Base-by-base conservation (phyloP, 768 basidiomycete genomes). In the Boletellus ananas region DNA sequence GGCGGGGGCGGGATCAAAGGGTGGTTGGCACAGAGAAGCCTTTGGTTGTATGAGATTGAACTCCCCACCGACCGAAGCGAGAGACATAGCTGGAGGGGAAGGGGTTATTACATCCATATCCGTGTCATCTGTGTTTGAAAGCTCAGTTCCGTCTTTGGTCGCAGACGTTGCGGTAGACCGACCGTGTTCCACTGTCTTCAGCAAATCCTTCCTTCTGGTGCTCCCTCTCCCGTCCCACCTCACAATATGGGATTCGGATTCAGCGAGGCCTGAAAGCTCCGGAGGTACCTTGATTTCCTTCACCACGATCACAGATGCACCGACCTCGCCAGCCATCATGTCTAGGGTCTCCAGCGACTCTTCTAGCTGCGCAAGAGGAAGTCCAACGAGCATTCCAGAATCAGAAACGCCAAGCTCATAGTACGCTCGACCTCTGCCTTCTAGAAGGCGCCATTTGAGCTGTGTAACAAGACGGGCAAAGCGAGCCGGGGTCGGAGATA, bases 271-370 rank as follows among this genome's bases (percentile, higher is more conserved):
- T 6, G 62, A 66, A 58, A 85, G 70, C 11, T 71, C 74, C 0
- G 75, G 77, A 1, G 85, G 84, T 0, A 93, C 82, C 58, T 88
- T 86, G 25, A 95, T 82, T 63, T 94, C 90, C 70, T 90, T 91
- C 14, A 94, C 86, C 25, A 96, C 82, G 42, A 94, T 83, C 49
- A 96, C 91, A 21, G 89, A 90, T 0, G 91, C 94, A 1, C 92
- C 93, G 35, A 97, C 87, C 63, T 95, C 93, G 21, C 85, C 83
- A 0, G 94, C 93, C 94, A 98, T 98, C 74, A 82, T 83, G 64
- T 90, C 90, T 13, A 98, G 80, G 0, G 94, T 95, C 59, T 85
- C 83, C 34, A 98, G 70, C 3, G 87, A 91, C 57, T 79, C 78
- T 50, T 89, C 87, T 56, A 98, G 80, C 65, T 94, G 87, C 3